Evolutionary conservation across 768 basidiomycete genomes (phyloP).

Genomic region (Mycena epipterygia): DNA sequence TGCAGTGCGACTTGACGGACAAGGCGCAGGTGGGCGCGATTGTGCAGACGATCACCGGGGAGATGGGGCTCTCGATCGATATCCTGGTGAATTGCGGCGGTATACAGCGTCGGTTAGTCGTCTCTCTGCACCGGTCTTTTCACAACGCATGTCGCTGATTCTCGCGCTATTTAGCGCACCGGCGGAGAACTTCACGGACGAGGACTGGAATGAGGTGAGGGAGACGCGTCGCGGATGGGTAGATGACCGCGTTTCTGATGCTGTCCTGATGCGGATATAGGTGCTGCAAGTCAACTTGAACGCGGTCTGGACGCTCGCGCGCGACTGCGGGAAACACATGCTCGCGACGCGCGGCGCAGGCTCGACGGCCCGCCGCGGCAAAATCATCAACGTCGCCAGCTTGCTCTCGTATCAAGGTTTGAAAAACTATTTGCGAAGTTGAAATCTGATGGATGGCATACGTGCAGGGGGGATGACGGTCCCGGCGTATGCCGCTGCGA

Average conservation of each 20-base stretch:
- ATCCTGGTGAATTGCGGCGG: conserved; percentile 66
- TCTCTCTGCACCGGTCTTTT: too few species aligned
- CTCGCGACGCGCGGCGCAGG: conserved; percentile 46
- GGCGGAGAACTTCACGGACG: conserved; percentile 59
- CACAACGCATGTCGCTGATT: background rate
- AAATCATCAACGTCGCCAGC: conserved; percentile 65
- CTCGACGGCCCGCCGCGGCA: conserved; percentile 45
- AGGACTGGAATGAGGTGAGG: conserved; percentile 61
- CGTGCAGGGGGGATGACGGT: conserved; percentile 52
- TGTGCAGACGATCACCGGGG: conserved; percentile 34
- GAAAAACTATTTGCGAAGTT: background rate
- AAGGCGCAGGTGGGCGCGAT: conserved; percentile 26
- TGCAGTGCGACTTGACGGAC: conserved; percentile 36
- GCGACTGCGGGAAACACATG: conserved; percentile 63
- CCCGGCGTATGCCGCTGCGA: conserved; percentile 65
- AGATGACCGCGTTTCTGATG: background rate
- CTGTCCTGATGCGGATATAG: conserved; percentile 5
- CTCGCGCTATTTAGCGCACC: conserved; percentile 15
- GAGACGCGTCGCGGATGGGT: background rate
- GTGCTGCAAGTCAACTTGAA: conserved; percentile 61
- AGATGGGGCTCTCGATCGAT: conserved; percentile 47
- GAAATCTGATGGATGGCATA: background rate
- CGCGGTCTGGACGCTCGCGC: conserved; percentile 59
- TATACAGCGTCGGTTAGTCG: conserved; percentile 50
- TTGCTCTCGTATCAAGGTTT: conserved; percentile 48